Percentiles rank a stretch among this genome's conserved stretches.
Evolutionary conservation across 192 early-diverging fungal species (phyloP).

Genomic region (Chytriomyces sp.): DNA sequence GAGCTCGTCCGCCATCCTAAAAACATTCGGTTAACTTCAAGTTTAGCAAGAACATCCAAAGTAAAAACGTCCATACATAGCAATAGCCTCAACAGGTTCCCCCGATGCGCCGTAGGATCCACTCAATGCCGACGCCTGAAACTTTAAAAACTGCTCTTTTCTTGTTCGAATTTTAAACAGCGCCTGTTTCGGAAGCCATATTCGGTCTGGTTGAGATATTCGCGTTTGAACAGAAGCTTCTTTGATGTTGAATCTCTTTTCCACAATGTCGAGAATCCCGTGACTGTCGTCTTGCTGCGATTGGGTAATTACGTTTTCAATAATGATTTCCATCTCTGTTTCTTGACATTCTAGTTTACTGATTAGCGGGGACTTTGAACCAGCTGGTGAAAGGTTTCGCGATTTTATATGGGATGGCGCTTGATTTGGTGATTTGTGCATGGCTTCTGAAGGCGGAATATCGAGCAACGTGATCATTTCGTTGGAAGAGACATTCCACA

Average conservation of each 20-base stretch:
- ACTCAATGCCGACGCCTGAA: too few species aligned
- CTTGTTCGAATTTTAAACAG: too few species aligned
- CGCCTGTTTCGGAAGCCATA: too few species aligned
- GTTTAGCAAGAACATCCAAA: background rate
- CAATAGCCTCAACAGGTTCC: background rate
- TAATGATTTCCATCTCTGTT: background rate
- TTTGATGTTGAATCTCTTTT: too few species aligned
- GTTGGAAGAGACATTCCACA: background rate
- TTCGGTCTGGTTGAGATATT: too few species aligned
- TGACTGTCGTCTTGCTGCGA: background rate
- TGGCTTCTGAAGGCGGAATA: background rate
- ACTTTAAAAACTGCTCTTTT: too few species aligned
- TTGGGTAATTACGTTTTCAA: background rate
- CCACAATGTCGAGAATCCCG: background rate
- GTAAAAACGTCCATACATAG: background rate
- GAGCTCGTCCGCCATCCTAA: background rate
- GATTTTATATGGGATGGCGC: background rate
- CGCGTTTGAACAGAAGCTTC: too few species aligned
- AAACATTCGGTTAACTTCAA: background rate
- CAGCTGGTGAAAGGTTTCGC: background rate
- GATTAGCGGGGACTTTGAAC: background rate
- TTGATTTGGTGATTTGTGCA: background rate
- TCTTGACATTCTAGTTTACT: background rate
- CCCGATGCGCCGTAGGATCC: too few species aligned
- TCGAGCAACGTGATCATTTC: background rate